Conservation (phyloP, 176 grass and related monocot species). For the Dendrocalamus sinicus region DNA sequence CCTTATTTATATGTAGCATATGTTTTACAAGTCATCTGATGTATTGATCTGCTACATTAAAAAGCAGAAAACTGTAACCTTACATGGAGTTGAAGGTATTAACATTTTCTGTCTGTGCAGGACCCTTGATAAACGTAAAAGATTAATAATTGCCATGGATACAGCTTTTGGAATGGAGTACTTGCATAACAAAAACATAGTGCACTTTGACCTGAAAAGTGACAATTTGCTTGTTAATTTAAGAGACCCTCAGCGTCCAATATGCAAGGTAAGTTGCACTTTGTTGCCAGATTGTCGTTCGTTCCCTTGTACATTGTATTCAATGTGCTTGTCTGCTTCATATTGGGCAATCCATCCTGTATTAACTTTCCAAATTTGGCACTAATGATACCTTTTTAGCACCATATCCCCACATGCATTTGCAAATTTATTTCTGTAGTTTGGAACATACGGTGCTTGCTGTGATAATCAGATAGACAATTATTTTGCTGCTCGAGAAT, state of each 20-base stretch:
- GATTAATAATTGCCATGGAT: constrained; percentile 96
- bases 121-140: constrained; percentile 70
- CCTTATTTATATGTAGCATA: constrained; percentile 30
- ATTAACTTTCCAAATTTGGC: constrained; percentile 15
- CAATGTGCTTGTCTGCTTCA: neutral
- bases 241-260: constrained; percentile 95
- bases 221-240: constrained; percentile 99
- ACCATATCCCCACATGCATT: neutral
- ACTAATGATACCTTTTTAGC: neutral
- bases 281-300: constrained; percentile 2
- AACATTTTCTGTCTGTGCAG: constrained; percentile 48
- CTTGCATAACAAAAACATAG: constrained; percentile 94
- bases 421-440: neutral
- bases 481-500: constrained; percentile 13
- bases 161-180: constrained; percentile 99
- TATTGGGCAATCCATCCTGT: constrained; percentile 17
- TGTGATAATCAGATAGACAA: constrained; percentile 14
- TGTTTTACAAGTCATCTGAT: constrained; percentile 20
- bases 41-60: constrained; percentile 27
- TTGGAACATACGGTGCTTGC: neutral
- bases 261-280: constrained; percentile 83
- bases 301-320: constrained; percentile 10
- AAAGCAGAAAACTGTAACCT: neutral
- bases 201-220: constrained; percentile 98
- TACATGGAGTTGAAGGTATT: constrained; percentile 18